Evolutionary conservation across 1,284 basidiomycete genomes (phyloP).

Genomic region (Leccinum brunneo-olivaceum): DNA sequence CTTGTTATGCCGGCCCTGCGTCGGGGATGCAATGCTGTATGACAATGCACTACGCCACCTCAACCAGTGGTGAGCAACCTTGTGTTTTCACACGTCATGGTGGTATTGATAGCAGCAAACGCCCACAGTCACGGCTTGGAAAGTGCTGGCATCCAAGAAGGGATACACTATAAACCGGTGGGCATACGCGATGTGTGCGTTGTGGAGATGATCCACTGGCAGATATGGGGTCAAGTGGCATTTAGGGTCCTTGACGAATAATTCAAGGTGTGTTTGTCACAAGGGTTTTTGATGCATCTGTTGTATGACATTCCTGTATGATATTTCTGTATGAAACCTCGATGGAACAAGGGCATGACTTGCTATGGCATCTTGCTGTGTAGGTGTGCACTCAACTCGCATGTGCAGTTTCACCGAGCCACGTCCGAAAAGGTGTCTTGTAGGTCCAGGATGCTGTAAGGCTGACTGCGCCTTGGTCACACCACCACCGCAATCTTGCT

Average conservation of each 20-base stretch:
- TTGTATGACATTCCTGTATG: constrained; percentile 4
- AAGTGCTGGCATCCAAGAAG: constrained; percentile 1
- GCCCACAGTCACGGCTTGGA: constrained; percentile 13
- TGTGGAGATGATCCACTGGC: constrained; percentile 14
- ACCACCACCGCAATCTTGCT: not conserved
- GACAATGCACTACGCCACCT: constrained; percentile 3
- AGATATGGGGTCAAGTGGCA: not conserved
- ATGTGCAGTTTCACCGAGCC: constrained; percentile 7
- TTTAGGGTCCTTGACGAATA: constrained; percentile 14
- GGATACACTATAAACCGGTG: constrained; percentile 10
- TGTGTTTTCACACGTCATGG: not conserved
- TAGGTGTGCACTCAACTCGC: not conserved
- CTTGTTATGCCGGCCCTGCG: constrained; percentile 12
- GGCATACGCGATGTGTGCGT: constrained; percentile 16
- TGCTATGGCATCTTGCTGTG: constrained; percentile 12
- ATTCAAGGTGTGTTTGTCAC: not conserved
- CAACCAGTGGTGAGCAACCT: constrained; percentile 3
- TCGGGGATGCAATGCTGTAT: constrained; percentile 8
- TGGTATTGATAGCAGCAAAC: constrained; percentile 1
- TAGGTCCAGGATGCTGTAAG: constrained; percentile 21
- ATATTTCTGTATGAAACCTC: too few species aligned
- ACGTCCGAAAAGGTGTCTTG: constrained; percentile 10
- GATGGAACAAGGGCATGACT: constrained; percentile 4
- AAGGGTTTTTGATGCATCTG: not conserved
- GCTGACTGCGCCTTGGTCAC: constrained; percentile 8